phyloP scores from a whole-genome alignment of 306 rosid species.

The Glycine soja region DNA sequence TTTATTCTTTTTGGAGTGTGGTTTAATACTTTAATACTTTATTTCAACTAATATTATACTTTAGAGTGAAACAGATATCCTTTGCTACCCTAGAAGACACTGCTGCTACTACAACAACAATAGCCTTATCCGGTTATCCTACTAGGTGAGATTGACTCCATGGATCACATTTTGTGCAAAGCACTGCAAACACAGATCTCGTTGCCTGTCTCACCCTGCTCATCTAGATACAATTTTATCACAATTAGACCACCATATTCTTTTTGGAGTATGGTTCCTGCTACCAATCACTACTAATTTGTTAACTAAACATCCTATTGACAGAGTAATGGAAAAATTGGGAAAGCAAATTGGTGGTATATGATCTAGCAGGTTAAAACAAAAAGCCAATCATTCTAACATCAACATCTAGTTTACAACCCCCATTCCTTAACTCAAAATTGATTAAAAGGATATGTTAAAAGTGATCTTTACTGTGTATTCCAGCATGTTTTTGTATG shows the following conservation, averaged over 20 bases:
- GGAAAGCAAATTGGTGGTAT: neutral
- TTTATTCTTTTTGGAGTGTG: no score
- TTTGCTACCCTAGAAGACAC: no score
- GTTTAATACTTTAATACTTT: no score
- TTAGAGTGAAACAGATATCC: no score
- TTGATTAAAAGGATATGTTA: constrained; percentile 15
- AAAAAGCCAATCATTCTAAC: constrained; percentile 6
- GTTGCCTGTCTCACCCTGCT: neutral
- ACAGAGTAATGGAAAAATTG: constrained; percentile 5
- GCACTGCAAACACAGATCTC: constrained; percentile 4
- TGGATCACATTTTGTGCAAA: no score
- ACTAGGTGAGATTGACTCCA: no score
- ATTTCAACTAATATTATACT: no score
- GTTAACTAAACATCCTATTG: constrained; percentile 4
- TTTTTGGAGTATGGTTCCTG: neutral
- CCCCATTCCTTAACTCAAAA: constrained; percentile 27
- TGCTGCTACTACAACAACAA: no score
- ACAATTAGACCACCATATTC: constrained; percentile 12
- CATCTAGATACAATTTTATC: constrained; percentile 1
- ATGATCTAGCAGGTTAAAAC: neutral
- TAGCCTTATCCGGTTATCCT: no score
- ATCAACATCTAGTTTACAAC: constrained; percentile 1
- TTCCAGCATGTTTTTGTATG: constrained; percentile 85
- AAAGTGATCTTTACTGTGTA: constrained; percentile 65
- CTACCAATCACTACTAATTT: neutral